phyloP scores from a whole-genome alignment of 2,329 filamentous ascomycete species.

The Hypoxylon sp. region DNA sequence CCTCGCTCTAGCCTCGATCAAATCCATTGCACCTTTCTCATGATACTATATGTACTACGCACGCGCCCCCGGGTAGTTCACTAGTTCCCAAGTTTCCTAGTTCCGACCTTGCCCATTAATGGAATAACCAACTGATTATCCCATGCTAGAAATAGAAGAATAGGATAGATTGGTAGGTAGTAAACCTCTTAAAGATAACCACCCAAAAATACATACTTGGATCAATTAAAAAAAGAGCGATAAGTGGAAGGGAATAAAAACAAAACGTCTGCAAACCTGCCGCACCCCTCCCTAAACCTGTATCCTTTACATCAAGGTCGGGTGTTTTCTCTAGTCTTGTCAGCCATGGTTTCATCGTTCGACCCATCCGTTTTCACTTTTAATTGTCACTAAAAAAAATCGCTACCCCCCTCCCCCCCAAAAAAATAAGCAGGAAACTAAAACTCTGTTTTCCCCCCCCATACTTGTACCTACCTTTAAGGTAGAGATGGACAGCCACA shows the following conservation, averaged over 20 bases:
- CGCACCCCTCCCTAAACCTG: slow-evolving; percentile 12
- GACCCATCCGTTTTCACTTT: slow-evolving; percentile 38
- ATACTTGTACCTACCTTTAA: slow-evolving; percentile 39
- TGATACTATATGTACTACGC: slow-evolving; percentile 5
- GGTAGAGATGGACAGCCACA: slow-evolving; percentile 46
- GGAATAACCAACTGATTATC: slow-evolving; percentile 30
- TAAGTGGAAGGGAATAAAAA: slow-evolving; percentile 13
- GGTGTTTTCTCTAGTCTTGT: slow-evolving; percentile 45
- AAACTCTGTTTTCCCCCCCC: slow-evolving; percentile 31
- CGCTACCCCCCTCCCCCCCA: slow-evolving; percentile 18
- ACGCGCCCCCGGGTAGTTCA: slow-evolving; percentile 14
- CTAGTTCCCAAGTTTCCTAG: slow-evolving; percentile 15
- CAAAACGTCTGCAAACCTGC: slow-evolving; percentile 12
- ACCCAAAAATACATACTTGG: slow-evolving; percentile 3
- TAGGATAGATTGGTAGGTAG: slow-evolving; percentile 14
- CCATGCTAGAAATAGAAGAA: slow-evolving; percentile 18
- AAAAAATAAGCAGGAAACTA: slow-evolving; percentile 32
- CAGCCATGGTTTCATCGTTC: slow-evolving; percentile 45
- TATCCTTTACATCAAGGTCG: slow-evolving; percentile 29
- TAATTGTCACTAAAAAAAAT: slow-evolving; percentile 44
- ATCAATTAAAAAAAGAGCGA: slow-evolving; percentile 10
- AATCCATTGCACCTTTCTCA: slow-evolving; percentile 7
- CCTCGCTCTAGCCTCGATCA: slow-evolving; percentile 22
- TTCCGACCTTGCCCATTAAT: slow-evolving; percentile 32
- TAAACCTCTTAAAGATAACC: slow-evolving; percentile 10